These are phyloP conservation scores for Penicillium expansum DNA, from an alignment of 2,329 filamentous ascomycete genomes.

Conservation along the genomic window DNA sequence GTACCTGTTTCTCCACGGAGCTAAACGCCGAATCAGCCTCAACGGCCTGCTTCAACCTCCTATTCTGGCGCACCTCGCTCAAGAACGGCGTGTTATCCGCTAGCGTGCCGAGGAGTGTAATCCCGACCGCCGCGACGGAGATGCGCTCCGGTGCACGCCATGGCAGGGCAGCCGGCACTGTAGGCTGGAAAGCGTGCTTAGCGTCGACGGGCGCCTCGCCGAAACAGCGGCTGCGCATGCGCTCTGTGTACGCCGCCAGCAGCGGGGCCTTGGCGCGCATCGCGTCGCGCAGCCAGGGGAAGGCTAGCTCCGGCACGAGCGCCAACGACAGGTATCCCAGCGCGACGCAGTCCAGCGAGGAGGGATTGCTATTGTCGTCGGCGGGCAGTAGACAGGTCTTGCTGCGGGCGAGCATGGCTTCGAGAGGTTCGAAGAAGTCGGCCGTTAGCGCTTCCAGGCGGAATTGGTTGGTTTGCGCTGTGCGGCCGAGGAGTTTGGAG, in stretches of 20 bases:
- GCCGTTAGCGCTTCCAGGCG: slow-evolving; percentile 69
- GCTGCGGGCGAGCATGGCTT: slow-evolving; percentile 55
- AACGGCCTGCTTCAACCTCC: slow-evolving; percentile 36
- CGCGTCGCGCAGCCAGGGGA: slow-evolving; percentile 60
- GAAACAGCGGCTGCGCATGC: slow-evolving; percentile 39
- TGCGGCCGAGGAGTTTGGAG: slow-evolving; percentile 59
- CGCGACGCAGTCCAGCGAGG: slow-evolving; percentile 73
- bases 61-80: slow-evolving; percentile 37
- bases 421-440: slow-evolving; percentile 69
- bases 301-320: slow-evolving; percentile 59
- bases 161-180: slow-evolving; percentile 24
- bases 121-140: slow-evolving; percentile 32
- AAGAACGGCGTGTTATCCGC: slow-evolving; percentile 40
- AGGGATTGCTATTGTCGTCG: slow-evolving; percentile 45
- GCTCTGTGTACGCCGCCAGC: slow-evolving; percentile 47
- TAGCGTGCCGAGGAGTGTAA: slow-evolving; percentile 35
- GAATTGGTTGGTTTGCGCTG: slow-evolving; percentile 71
- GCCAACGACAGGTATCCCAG: slow-evolving; percentile 78
- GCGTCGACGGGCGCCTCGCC: slow-evolving; percentile 25
- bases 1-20: slow-evolving; percentile 22
- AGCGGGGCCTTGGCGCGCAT: slow-evolving; percentile 51
- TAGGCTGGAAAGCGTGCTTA: slow-evolving; percentile 23
- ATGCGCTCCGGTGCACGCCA: slow-evolving; percentile 38
- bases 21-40: slow-evolving; percentile 28
- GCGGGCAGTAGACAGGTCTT: slow-evolving; percentile 56